Evolutionary conservation across 495 filamentous ascomycete species (phyloP).

Genomic region (Penicillium lagena): DNA sequence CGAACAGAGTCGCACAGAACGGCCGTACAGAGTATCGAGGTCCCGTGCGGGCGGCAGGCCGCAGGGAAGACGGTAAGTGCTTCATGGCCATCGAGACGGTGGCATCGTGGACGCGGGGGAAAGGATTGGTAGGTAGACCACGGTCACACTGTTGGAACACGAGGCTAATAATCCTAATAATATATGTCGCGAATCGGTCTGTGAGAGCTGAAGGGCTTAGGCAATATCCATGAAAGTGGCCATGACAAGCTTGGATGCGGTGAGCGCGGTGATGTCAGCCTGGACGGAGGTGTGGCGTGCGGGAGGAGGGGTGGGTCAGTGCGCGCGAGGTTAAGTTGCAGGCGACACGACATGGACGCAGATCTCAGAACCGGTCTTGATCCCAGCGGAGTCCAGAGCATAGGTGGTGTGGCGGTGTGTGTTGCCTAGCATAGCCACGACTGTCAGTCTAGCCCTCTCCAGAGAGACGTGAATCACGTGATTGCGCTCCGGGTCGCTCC

Average conservation of each 20-base stretch:
- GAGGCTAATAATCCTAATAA: too few species aligned
- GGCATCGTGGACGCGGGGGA: conserved; percentile 20
- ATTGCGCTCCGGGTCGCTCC: conserved; percentile 11
- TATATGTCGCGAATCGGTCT: too few species aligned
- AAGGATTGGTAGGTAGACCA: not conserved
- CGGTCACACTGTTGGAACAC: not conserved
- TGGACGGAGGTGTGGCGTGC: conserved; percentile 4
- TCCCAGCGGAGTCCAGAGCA: not conserved
- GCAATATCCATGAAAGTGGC: too few species aligned
- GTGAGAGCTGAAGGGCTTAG: too few species aligned
- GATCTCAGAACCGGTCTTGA: not conserved
- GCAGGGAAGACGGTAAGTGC: conserved; percentile 16
- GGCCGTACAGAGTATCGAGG: conserved; percentile 31
- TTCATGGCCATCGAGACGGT: conserved; percentile 17
- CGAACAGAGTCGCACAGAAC: conserved; percentile 28
- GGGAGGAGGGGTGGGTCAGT: conserved; percentile 13
- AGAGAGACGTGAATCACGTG: conserved; percentile 6
- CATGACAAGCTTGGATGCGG: conserved; percentile 7
- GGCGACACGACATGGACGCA: too few species aligned
- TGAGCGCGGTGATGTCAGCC: conserved; percentile 23
- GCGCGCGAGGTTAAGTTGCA: not conserved
- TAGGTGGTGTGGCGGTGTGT: too few species aligned
- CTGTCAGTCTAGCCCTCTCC: too few species aligned
- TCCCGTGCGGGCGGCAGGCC: conserved; percentile 16
- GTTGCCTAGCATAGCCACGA: too few species aligned